phyloP scores from a whole-genome alignment of 2,329 filamentous ascomycete species.

The Exophiala mesophila region DNA sequence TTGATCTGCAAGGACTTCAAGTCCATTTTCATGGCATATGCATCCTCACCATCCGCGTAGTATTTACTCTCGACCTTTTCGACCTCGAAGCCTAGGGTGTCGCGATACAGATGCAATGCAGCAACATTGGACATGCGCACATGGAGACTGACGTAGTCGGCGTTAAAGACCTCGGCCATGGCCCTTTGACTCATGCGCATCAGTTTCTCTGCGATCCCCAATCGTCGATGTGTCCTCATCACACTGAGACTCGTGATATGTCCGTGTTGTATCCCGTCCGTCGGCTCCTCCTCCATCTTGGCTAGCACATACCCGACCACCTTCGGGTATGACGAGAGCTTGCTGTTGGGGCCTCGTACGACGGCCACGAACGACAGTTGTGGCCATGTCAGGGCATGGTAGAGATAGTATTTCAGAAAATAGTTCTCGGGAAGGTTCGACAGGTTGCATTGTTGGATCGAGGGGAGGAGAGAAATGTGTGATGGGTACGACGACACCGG shows the following conservation, averaged over 20 bases:
- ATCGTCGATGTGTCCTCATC: constrained; percentile 86
- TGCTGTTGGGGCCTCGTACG: constrained; percentile 68
- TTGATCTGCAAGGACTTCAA: constrained; percentile 51
- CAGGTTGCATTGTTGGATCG: constrained; percentile 95
- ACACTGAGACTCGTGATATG: constrained; percentile 95
- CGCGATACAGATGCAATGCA: constrained; percentile 84
- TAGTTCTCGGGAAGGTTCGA: constrained; percentile 99
- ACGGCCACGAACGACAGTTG: constrained; percentile 96
- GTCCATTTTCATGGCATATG: constrained; percentile 88
- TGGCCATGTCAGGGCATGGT: constrained; percentile 97
- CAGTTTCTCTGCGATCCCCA: constrained; percentile 93
- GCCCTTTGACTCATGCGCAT: constrained; percentile 95
- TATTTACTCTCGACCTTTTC: constrained; percentile 83
- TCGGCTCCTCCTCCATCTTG: constrained; percentile 98
- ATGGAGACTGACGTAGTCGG: constrained; percentile 90
- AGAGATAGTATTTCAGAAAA: constrained; percentile 99
- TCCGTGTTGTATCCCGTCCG: constrained; percentile 85
- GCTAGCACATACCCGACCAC: constrained; percentile 99
- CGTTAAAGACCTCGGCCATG: constrained; percentile 92
- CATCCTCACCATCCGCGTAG: constrained; percentile 97
- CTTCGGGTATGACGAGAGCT: constrained; percentile 85
- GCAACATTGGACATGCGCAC: constrained; percentile 91
- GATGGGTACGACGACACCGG: constrained; percentile 44
- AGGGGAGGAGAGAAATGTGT: constrained; percentile 78
- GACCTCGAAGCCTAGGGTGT: constrained; percentile 79